Evolutionary conservation across 208 protist species (phyloP).

Genomic region (Wallacemonas sp.): DNA sequence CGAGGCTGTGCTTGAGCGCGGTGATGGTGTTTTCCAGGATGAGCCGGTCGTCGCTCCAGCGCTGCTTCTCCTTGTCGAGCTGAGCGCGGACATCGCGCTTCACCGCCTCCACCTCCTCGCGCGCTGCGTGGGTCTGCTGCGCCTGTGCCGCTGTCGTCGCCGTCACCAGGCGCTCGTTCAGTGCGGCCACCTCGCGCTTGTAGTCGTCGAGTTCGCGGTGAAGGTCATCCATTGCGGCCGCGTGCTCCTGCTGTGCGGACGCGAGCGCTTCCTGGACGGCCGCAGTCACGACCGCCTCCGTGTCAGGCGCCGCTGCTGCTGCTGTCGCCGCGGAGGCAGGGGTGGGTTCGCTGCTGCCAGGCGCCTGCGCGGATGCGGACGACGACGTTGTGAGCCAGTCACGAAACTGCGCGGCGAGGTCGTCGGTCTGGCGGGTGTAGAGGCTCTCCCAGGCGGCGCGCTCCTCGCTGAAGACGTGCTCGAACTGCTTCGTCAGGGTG

Average conservation of each 20-base stretch:
- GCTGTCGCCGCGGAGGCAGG: conserved; percentile 20
- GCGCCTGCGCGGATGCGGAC: too few relatives aligned
- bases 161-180: conserved; percentile 7
- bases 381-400: conserved; percentile 9
- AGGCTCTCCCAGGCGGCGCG: conserved; percentile 22
- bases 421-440: conserved; percentile 17
- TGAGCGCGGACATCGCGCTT: conserved; percentile 13
- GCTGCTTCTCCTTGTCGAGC: background rate
- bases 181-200: background rate
- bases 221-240: background rate
- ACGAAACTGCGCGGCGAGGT: conserved; percentile 16
- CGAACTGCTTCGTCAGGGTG: conserved; percentile 25
- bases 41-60: conserved; percentile 25
- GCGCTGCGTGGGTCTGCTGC: background rate
- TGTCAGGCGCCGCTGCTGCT: conserved; percentile 17
- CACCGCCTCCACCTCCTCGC: conserved; percentile 1
- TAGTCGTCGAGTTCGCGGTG: conserved; percentile 11
- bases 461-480: conserved; percentile 41
- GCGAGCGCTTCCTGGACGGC: background rate
- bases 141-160: background rate
- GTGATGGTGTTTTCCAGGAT: conserved; percentile 19
- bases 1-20: conserved; percentile 11
- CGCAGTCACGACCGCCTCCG: background rate
- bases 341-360: too few relatives aligned
- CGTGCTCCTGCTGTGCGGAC: background rate